Percentiles rank a stretch among this genome's conserved stretches.
phyloP scores from a whole-genome alignment of 345 rosid species.

The Brassica napus region DNA sequence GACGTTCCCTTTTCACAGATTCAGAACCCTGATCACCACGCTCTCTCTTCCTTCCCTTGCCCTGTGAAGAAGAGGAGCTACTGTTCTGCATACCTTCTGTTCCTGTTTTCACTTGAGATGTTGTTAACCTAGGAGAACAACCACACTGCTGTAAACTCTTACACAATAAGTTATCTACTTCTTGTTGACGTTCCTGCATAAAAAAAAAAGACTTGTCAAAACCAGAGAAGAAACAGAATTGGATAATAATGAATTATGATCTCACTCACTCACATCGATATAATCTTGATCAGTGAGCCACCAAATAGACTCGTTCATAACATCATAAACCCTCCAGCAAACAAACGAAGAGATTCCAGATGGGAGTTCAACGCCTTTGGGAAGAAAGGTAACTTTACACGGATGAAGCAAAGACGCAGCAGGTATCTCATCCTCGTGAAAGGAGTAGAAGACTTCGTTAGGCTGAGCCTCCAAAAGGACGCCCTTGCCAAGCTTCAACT shows the following conservation, averaged over 20 bases:
- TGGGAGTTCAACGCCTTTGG: conserved; percentile 71
- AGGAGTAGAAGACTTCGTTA: conserved; percentile 90
- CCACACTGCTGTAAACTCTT: conserved; percentile 77
- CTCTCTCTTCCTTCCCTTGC: conserved; percentile 92
- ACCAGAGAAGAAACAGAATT: background rate
- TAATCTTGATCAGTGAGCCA: conserved; percentile 94
- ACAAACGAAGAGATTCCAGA: conserved; percentile 78
- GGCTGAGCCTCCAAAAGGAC: conserved; percentile 79
- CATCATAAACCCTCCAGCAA: conserved; percentile 83
- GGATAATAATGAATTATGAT: background rate
- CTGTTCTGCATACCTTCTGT: conserved; percentile 56
- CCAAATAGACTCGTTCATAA: conserved; percentile 68
- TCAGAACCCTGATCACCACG: conserved; percentile 75
- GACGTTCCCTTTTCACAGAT: conserved; percentile 66
- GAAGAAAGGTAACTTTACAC: conserved; percentile 92
- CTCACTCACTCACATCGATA: conserved; percentile 62
- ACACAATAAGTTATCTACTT: conserved; percentile 70
- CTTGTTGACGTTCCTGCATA: conserved; percentile 65
- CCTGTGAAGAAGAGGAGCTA: conserved; percentile 61
- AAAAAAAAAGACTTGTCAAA: background rate
- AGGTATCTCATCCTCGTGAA: conserved; percentile 87
- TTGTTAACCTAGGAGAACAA: conserved; percentile 69
- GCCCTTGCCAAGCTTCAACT: conserved; percentile 84
- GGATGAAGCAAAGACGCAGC: conserved; percentile 89
- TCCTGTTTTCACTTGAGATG: conserved; percentile 64